Base-by-base conservation (phyloP, 331 rosid genomes). In the Saraca asoca region DNA sequence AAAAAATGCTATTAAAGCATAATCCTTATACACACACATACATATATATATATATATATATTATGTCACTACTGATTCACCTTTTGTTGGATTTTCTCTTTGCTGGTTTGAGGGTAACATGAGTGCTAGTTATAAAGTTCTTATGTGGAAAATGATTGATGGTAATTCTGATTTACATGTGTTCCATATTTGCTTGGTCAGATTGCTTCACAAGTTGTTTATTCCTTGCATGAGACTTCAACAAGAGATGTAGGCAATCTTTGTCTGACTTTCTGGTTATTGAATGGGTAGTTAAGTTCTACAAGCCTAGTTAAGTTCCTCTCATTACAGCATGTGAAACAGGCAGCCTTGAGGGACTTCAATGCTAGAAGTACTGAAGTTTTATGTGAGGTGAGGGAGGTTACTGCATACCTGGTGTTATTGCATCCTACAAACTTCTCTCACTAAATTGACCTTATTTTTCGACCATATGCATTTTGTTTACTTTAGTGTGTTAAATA, bases 191-290 rank as follows among this genome's bases (percentile, higher is more conserved):
- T 71, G 58, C 65, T 72, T 50, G 14, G 43, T 46, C 82, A 94
- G 99, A 74, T 81, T 83, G 87, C 99, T 80, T 84, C 99, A 56
- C 77, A 85, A 67, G 97, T 92, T 51, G 99, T 94, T 71, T 94
- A 90, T 85, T 94, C 96, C 52, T 74, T 94, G 79, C 99, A 90
- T 53, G 90, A 86, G 82, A 83, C 92, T 64, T 86, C 95, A 55
- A 90, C 97, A 44, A 90, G 99, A 81, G 92, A 94, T 38, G 99
- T 86, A 83, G 84, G 91, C 76, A 29, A 39, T 51, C 63, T 17
- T 19, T 61, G 51, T 63, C 61, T 58, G 44, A 63, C 50, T 44
- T 56, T 82, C 51, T 70, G 69, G 29, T 24, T 71, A 34, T 43
- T 20, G 33, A 50, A 14, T 13, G 12, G 38, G 24, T 13, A 31